Percentiles rank a stretch among this genome's conserved stretches.
phyloP scores from a whole-genome alignment of 1,284 basidiomycete species.

The Irpex lacteus region DNA sequence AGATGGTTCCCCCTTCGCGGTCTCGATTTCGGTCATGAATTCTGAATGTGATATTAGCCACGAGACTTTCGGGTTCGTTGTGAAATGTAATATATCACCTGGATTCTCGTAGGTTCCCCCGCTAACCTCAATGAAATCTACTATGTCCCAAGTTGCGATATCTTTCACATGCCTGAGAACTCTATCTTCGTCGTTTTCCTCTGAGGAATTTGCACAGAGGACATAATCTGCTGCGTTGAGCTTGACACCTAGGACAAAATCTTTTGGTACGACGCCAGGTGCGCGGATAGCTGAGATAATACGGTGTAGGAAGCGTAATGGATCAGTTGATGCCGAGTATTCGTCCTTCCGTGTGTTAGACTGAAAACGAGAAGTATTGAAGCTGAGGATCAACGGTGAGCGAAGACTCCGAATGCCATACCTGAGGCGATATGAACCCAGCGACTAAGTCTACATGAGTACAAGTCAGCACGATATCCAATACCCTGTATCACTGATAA shows the following conservation, averaged over 20 bases:
- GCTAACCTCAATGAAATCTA: constrained; percentile 87
- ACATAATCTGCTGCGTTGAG: constrained; percentile 87
- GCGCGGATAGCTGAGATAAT: constrained; percentile 64
- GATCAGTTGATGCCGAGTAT: constrained; percentile 52
- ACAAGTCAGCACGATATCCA: constrained; percentile 7
- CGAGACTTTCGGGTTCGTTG: constrained; percentile 21
- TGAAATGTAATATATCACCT: constrained; percentile 35
- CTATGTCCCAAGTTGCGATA: constrained; percentile 59
- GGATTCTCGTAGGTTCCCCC: constrained; percentile 87
- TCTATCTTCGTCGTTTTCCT: constrained; percentile 32
- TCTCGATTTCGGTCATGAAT: constrained; percentile 20
- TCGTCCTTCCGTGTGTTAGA: constrained; percentile 68
- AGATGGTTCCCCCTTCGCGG: constrained; percentile 13
- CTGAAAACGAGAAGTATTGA: constrained; percentile 34
- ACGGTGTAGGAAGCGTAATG: constrained; percentile 61
- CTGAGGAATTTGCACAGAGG: constrained; percentile 33
- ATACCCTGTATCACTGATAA: not conserved
- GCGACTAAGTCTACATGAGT: constrained; percentile 70
- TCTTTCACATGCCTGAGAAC: constrained; percentile 63
- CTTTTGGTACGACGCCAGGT: constrained; percentile 39
- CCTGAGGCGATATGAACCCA: constrained; percentile 82
- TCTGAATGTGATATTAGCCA: constrained; percentile 18
- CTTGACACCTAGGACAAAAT: constrained; percentile 84
- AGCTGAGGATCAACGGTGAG: not conserved
- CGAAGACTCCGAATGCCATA: constrained; percentile 27